phyloP scores from a whole-genome alignment of 2,329 filamentous ascomycete genomes.

The Talaromyces sp. region DNA sequence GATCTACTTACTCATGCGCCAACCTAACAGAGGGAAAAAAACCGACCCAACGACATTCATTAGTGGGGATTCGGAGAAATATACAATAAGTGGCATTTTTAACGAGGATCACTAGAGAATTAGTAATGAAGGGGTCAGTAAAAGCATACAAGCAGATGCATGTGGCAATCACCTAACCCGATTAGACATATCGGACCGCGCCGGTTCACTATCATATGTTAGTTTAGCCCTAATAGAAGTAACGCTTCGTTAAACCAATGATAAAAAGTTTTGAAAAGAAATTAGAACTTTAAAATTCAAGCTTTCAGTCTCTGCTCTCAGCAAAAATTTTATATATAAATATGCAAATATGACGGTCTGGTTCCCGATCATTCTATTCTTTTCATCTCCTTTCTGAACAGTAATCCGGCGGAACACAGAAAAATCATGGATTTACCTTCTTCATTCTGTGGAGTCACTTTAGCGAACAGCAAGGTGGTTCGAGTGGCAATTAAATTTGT shows the following conservation, averaged over 20 bases:
- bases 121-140: no score
- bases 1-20: no score
- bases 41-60: no score
- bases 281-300: background rate
- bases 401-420: background rate
- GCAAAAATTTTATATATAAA: background rate
- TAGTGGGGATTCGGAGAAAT: no score
- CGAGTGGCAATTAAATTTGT: background rate
- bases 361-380: background rate
- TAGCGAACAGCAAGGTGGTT: background rate
- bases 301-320: background rate
- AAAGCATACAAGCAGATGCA: background rate
- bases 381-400: background rate
- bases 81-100: no score
- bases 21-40: no score
- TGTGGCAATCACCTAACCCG: background rate
- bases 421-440: background rate
- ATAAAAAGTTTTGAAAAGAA: background rate
- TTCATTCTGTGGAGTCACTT: background rate
- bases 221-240: no score
- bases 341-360: background rate
- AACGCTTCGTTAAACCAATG: background rate
- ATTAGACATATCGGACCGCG: background rate
- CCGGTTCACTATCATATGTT: background rate
- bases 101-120: no score